Evolutionary conservation across 1,139 yeast species (phyloP).

Genomic region (Nakaseomyces glabratus): DNA sequence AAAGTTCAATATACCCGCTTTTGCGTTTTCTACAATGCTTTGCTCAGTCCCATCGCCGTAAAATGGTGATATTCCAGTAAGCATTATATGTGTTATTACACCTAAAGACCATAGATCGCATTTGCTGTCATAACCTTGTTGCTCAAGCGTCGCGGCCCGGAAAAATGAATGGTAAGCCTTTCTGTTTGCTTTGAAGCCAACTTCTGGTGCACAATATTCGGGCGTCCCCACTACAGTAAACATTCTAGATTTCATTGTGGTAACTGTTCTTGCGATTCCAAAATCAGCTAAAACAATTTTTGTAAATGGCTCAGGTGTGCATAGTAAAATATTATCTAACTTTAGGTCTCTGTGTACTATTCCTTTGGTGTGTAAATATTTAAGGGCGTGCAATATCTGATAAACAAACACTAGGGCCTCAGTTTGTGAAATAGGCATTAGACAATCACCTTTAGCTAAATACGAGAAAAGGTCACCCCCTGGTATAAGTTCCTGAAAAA

Average conservation of each 20-base stretch:
- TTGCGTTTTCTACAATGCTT: constrained; percentile 35
- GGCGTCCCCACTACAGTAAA: constrained; percentile 57
- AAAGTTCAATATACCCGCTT: constrained; percentile 37
- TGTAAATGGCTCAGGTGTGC: constrained; percentile 44
- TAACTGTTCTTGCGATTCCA: constrained; percentile 47
- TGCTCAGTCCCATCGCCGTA: constrained; percentile 38
- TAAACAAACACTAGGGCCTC: constrained; percentile 47
- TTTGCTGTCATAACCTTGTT: constrained; percentile 41
- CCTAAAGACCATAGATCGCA: constrained; percentile 69
- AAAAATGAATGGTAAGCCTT: constrained; percentile 22
- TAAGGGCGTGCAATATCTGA: constrained; percentile 47
- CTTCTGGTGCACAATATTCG: constrained; percentile 63
- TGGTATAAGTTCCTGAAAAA: constrained; percentile 45
- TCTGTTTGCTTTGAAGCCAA: constrained; percentile 35
- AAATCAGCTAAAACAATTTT: constrained; percentile 54
- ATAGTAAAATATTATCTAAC: constrained; percentile 49
- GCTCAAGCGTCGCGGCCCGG: constrained; percentile 25
- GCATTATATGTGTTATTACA: constrained; percentile 45
- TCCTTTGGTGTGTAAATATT: constrained; percentile 43
- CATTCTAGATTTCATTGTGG: constrained; percentile 35
- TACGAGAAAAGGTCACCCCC: constrained; percentile 66
- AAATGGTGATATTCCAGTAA: constrained; percentile 56
- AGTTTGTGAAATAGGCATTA: constrained; percentile 41
- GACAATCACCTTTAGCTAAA: constrained; percentile 37
- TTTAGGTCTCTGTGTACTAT: constrained; percentile 49